phyloP scores from a whole-genome alignment of 345 rosid genomes.

The Citrus maxima region DNA sequence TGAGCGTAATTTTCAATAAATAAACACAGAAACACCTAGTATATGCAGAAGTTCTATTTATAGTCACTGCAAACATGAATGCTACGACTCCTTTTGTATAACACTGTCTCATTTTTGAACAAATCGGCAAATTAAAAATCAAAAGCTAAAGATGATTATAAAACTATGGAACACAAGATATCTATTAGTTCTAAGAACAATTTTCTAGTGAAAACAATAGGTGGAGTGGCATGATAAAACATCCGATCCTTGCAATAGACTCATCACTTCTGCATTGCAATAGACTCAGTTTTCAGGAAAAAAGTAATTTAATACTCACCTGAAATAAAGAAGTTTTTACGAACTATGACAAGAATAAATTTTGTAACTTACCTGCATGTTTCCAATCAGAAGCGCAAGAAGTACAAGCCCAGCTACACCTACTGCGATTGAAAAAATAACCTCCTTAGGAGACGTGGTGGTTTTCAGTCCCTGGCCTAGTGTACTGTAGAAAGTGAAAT shows the following conservation, averaged over 20 bases:
- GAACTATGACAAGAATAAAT: not conserved
- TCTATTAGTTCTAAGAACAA: not conserved
- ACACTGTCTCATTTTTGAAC: too few species aligned
- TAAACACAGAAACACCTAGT: too few species aligned
- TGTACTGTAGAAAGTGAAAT: constrained; percentile 39
- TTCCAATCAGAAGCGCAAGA: constrained; percentile 78
- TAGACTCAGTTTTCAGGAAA: not conserved
- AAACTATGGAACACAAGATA: not conserved
- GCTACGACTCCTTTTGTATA: not conserved
- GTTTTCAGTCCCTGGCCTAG: constrained; percentile 92
- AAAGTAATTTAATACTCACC: not conserved
- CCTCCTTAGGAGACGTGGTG: constrained; percentile 69
- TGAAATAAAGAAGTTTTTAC: not conserved
- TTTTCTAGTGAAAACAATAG: not conserved
- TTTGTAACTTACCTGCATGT: constrained; percentile 56
- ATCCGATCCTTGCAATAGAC: not conserved
- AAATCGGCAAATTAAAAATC: not conserved
- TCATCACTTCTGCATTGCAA: too few species aligned
- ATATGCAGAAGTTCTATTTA: not conserved
- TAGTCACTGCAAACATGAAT: not conserved
- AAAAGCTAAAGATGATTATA: not conserved
- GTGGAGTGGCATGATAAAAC: not conserved
- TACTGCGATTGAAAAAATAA: constrained; percentile 69
- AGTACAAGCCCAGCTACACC: constrained; percentile 75
- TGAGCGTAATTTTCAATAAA: too few species aligned